Conservation (phyloP, 352 stramenopile species). For the Albugo candida region DNA sequence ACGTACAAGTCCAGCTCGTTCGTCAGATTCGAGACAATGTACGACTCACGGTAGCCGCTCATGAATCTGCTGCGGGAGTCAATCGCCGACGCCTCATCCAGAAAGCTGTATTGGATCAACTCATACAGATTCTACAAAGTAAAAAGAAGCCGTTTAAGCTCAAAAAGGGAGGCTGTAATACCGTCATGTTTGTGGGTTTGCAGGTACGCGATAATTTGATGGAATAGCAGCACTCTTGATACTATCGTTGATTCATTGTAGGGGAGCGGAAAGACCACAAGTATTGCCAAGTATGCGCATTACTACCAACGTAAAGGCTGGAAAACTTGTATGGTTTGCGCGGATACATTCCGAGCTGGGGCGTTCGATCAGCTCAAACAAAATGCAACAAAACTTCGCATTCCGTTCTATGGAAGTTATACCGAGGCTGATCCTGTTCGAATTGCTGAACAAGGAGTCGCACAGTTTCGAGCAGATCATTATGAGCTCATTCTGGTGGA, state of each 20-base stretch:
- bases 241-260: constrained; percentile 18
- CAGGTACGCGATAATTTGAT: constrained; percentile 7
- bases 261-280: constrained; percentile 97
- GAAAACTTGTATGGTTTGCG: constrained; percentile 99
- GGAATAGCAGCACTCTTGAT: neutral
- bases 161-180: constrained; percentile 81
- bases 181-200: constrained; percentile 86
- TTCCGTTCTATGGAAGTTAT: constrained; percentile 98
- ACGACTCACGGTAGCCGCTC: constrained; percentile 70
- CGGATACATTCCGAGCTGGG: constrained; percentile 96
- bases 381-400: constrained; percentile 95
- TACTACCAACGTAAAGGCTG: constrained; percentile 95
- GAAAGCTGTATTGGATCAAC: constrained; percentile 79
- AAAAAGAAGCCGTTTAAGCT: constrained; percentile 78
- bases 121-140: constrained; percentile 78
- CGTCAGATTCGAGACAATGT: constrained; percentile 78
- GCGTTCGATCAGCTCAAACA: constrained; percentile 99
- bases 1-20: constrained; percentile 81
- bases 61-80: constrained; percentile 46
- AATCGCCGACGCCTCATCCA: constrained; percentile 82
- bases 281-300: constrained; percentile 98
- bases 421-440: constrained; percentile 95
- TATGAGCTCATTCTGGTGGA: constrained; percentile 99
- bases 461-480: constrained; percentile 90
- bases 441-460: constrained; percentile 95